Percentiles rank a stretch among this genome's conserved stretches.
Conservation (phyloP, 164 flowering plant species). For the Annona cherimola region DNA sequence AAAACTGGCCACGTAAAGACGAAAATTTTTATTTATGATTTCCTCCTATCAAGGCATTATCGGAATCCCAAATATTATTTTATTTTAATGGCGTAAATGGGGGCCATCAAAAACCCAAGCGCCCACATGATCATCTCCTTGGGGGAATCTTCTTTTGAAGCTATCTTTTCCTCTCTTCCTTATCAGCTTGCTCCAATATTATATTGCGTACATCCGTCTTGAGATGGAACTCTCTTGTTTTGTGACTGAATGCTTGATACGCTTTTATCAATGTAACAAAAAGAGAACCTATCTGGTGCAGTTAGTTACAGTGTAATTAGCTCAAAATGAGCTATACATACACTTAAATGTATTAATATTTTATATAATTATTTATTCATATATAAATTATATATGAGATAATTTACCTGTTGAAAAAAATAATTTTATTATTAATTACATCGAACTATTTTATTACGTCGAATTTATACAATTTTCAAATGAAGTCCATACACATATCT, state of each 20-base stretch:
- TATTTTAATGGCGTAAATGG: not conserved
- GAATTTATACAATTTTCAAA: no score
- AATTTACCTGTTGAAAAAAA: no score
- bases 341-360: no score
- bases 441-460: no score
- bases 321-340: no score
- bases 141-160: conserved; percentile 6
- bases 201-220: not conserved
- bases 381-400: no score
- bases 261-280: not conserved
- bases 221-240: not conserved
- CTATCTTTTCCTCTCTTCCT: conserved; percentile 1
- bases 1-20: not conserved
- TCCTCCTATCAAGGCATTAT: conserved; percentile 10
- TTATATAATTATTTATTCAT: no score
- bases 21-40: not conserved
- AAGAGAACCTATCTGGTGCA: no score
- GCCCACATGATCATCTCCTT: conserved; percentile 8
- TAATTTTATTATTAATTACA: no score
- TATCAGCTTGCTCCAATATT: not conserved
- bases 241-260: not conserved
- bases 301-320: no score
- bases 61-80: conserved; percentile 10
- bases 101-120: conserved; percentile 2
- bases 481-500: no score